phyloP scores from a whole-genome alignment of 352 stramenopile genomes.

The Globisporangium lucens region DNA sequence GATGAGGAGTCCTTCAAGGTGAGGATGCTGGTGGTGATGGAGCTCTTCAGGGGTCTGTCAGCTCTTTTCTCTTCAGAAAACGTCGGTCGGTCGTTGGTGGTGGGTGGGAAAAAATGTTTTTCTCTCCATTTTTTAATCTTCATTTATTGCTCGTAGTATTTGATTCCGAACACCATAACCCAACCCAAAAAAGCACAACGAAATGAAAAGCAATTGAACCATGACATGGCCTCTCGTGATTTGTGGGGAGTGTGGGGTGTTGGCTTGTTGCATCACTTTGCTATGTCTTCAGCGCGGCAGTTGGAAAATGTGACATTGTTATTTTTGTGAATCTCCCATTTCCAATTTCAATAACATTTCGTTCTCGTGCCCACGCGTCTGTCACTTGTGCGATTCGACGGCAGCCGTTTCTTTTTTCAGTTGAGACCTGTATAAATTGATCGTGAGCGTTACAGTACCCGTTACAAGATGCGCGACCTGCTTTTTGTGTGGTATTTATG shows the following conservation, averaged over 20 bases:
- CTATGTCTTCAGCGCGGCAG: not conserved
- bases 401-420: slow-evolving; percentile 8
- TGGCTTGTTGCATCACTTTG: not conserved
- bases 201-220: not conserved
- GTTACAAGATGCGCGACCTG: not conserved
- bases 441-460: not conserved
- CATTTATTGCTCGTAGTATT: slow-evolving; percentile 9
- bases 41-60: not conserved
- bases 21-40: not conserved
- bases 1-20: not conserved
- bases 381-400: slow-evolving; percentile 1
- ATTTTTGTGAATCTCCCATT: not conserved
- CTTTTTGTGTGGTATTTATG: not conserved
- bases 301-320: not conserved
- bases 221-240: not conserved
- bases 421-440: slow-evolving; percentile 6
- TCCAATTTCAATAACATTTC: not conserved
- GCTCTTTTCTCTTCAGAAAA: not conserved
- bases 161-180: not conserved
- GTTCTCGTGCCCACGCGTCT: not conserved
- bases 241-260: not conserved
- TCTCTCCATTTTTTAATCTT: slow-evolving; percentile 13
- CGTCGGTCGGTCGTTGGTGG: slow-evolving; percentile 6
- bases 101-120: slow-evolving; percentile 1
- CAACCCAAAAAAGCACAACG: not conserved